Evolutionary conservation across 2,329 filamentous ascomycete genomes (phyloP).

Genomic region (Aspergillus neotritici): DNA sequence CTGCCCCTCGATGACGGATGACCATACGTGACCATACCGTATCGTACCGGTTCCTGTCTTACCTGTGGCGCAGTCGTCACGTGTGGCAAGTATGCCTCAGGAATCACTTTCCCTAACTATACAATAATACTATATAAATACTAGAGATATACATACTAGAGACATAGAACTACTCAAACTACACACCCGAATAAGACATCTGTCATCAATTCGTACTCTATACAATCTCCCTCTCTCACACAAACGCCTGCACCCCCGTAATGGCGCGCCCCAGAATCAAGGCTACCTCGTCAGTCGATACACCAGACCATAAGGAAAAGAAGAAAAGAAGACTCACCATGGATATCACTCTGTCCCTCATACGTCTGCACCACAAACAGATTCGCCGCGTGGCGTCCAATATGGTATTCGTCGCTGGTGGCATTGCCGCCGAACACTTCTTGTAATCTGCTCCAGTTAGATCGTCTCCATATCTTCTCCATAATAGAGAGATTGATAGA

Average conservation of each 20-base stretch:
- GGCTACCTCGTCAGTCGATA: slow-evolving; percentile 39
- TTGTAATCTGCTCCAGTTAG: slow-evolving; percentile 55
- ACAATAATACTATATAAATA: too few relatives aligned
- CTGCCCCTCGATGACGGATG: too few relatives aligned
- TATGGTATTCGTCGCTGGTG: slow-evolving; percentile 94
- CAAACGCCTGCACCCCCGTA: slow-evolving; percentile 74
- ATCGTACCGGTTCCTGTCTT: too few relatives aligned
- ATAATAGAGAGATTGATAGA: not conserved
- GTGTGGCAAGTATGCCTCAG: too few relatives aligned
- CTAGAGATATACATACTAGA: too few relatives aligned
- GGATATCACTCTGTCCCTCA: slow-evolving; percentile 96
- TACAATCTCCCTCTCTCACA: slow-evolving; percentile 36
- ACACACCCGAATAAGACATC: not conserved
- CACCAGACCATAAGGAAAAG: too few relatives aligned
- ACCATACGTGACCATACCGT: too few relatives aligned
- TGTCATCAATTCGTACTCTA: slow-evolving; percentile 1
- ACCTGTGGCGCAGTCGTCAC: too few relatives aligned
- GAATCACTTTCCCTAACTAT: too few relatives aligned
- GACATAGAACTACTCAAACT: too few relatives aligned
- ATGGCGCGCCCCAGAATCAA: slow-evolving; percentile 64
- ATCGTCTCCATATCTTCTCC: too few relatives aligned
- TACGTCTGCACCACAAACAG: slow-evolving; percentile 97
- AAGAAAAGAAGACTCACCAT: slow-evolving; percentile 57
- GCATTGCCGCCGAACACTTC: slow-evolving; percentile 97
- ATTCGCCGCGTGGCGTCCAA: slow-evolving; percentile 91